These are phyloP conservation scores for Mycena vulgaris DNA, from an alignment of 768 basidiomycete genomes.

Conservation along the genomic window DNA sequence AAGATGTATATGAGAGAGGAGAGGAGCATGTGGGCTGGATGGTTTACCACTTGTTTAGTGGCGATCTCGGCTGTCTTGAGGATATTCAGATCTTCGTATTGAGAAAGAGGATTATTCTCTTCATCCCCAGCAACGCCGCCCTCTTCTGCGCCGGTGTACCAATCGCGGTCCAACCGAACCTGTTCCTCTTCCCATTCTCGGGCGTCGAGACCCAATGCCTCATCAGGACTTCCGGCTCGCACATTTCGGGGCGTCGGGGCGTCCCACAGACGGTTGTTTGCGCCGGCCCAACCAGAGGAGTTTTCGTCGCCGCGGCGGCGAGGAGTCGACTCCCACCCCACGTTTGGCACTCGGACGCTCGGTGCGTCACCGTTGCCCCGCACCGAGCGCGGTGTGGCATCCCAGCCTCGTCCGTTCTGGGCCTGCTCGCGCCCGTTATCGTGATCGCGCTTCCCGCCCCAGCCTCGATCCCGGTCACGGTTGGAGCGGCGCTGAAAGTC, in stretches of 20 bases:
- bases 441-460: slow-evolving; percentile 59
- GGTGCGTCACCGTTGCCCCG: slow-evolving; percentile 74
- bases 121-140: slow-evolving; percentile 90
- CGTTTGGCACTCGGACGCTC: slow-evolving; percentile 91
- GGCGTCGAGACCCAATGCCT: slow-evolving; percentile 75
- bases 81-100: slow-evolving; percentile 88
- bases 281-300: slow-evolving; percentile 70
- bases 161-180: slow-evolving; percentile 91
- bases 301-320: slow-evolving; percentile 70
- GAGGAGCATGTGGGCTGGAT: neutral
- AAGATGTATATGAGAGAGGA: slow-evolving; percentile 34
- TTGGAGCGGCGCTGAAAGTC: slow-evolving; percentile 96
- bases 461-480: slow-evolving; percentile 71
- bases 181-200: slow-evolving; percentile 99
- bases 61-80: slow-evolving; percentile 83
- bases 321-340: slow-evolving; percentile 96
- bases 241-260: slow-evolving; percentile 84
- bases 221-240: slow-evolving; percentile 79
- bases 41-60: slow-evolving; percentile 78
- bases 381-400: slow-evolving; percentile 75
- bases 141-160: slow-evolving; percentile 96
- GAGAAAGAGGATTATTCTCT: slow-evolving; percentile 92
- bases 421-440: slow-evolving; percentile 47
- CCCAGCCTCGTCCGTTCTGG: slow-evolving; percentile 57
- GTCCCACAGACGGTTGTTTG: slow-evolving; percentile 78